Base-by-base conservation (phyloP, 805 yeast genomes). In the Komagataella pastoris region DNA sequence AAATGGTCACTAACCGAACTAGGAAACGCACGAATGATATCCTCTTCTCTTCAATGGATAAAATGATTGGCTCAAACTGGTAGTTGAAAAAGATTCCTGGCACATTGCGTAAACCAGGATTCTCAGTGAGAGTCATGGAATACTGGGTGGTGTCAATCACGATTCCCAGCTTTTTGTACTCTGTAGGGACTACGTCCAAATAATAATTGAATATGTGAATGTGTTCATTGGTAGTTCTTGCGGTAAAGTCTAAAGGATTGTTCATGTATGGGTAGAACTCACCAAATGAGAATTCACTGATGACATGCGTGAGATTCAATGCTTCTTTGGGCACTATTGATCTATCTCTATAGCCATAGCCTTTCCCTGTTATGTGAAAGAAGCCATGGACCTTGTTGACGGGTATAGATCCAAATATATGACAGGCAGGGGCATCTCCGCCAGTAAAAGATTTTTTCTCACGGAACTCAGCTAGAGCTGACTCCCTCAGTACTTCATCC, bases 241-340 rank as follows among this genome's bases (percentile, higher is more conserved):
- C 84, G 0, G 91, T 83, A 48, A 73, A 73, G 64, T 93, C 98
- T 56, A 93, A 73, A n/a, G 97, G 95, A 61, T 91, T 91, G 58
- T 83, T 75, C 55, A 90, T 73, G 58, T 77, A 84, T 3, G 99
- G 97, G 61, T 80, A 89, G 65, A 85, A 89, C 44, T 80, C 87
- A 12, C 99, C 99, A 67, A 83, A 91, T 8, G 97, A 88, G 55
- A 89, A 79, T 65, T 91, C 98, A 54, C 79, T 78, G 54, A 93
- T 83, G 4, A 80, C 79, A 66, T 93, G 99, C 1, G 96, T 77
- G 62, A 91, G 85, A 61, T 91, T 86, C 53, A 87, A 67, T 19
- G 74, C 67, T 45, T 79, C 79, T 6, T 60, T 40, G 1, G 77
- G 78, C 8, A 75, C 72, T 47, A 67, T 65, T 48, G 77, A 68